Evolutionary conservation across 164 flowering plant species (phyloP).

Genomic region (Hamamelis virginiana): DNA sequence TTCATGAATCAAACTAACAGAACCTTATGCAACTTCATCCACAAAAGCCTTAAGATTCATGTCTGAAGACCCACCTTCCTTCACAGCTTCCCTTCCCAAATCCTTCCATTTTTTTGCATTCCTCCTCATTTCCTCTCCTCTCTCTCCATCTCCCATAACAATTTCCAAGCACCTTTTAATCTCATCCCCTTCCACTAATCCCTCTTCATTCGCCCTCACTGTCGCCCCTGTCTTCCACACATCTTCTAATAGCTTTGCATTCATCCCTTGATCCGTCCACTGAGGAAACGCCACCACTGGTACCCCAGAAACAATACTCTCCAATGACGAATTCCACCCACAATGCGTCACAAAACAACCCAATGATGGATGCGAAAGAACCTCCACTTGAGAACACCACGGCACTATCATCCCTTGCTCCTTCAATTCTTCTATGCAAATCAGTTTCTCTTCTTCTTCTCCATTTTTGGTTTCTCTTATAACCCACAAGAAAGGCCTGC

Average conservation of each 20-base stretch:
- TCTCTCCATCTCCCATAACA: slow-evolving; percentile 30
- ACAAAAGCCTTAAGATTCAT: slow-evolving; percentile 10
- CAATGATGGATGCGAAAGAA: slow-evolving; percentile 30
- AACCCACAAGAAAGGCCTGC: not conserved
- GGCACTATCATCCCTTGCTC: slow-evolving; percentile 32
- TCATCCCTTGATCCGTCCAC: slow-evolving; percentile 41
- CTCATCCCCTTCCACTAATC: slow-evolving; percentile 25
- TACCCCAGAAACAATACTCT: slow-evolving; percentile 34
- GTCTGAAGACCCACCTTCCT: slow-evolving; percentile 26
- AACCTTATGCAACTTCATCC: too few relatives aligned
- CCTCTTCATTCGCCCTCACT: too few relatives aligned
- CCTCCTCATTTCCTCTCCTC: slow-evolving; percentile 21
- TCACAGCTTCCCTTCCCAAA: slow-evolving; percentile 10
- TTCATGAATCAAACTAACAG: too few relatives aligned
- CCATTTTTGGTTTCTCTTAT: not conserved
- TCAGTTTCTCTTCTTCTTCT: slow-evolving; percentile 6
- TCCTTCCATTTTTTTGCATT: slow-evolving; percentile 30
- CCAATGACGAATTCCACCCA: slow-evolving; percentile 49
- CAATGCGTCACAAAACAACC: slow-evolving; percentile 49
- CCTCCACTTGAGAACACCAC: slow-evolving; percentile 49
- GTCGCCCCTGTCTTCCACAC: slow-evolving; percentile 29
- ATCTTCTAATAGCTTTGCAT: slow-evolving; percentile 37
- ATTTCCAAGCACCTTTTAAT: slow-evolving; percentile 30
- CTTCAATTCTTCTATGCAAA: slow-evolving; percentile 11
- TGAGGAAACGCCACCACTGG: slow-evolving; percentile 46